These are phyloP conservation scores for Penicillium odoratum DNA, from an alignment of 495 filamentous ascomycete species.

Conservation along the genomic window DNA sequence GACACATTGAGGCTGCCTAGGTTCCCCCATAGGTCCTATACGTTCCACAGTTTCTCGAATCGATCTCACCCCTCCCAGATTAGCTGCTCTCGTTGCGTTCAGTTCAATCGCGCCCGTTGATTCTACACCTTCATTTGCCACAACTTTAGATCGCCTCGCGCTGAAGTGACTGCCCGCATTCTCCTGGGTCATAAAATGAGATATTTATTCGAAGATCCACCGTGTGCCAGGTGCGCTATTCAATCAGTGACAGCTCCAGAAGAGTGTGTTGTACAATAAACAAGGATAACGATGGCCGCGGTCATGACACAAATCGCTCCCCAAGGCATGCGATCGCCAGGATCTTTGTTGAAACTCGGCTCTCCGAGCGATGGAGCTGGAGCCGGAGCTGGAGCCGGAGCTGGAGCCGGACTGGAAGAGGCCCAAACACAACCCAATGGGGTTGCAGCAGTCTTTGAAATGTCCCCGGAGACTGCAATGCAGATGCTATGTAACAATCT, in stretches of 20 bases:
- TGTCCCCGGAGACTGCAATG: constrained; percentile 74
- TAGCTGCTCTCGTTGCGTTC: neutral
- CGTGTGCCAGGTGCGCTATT: constrained; percentile 31
- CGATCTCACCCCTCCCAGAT: constrained; percentile 9
- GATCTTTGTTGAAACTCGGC: constrained; percentile 18
- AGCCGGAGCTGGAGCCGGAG: constrained; percentile 2
- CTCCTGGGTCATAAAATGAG: constrained; percentile 38
- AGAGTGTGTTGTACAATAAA: constrained; percentile 27
- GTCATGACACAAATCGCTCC: constrained; percentile 25
- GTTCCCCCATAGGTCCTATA: neutral
- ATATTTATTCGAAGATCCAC: constrained; percentile 27
- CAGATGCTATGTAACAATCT: constrained; percentile 72
- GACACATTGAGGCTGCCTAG: constrained; percentile 16
- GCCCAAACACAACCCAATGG: constrained; percentile 12
- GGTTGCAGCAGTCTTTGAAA: constrained; percentile 62
- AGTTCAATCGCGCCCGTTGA: neutral
- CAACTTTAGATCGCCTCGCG: constrained; percentile 7
- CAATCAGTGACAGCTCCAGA: constrained; percentile 10
- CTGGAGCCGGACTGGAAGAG: constrained; percentile 18
- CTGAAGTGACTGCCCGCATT: constrained; percentile 5
- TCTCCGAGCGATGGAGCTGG: constrained; percentile 16
- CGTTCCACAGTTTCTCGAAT: constrained; percentile 15
- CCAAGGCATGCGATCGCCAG: constrained; percentile 11
- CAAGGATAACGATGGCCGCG: constrained; percentile 20
- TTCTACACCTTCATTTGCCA: constrained; percentile 3